phyloP scores from a whole-genome alignment of 768 basidiomycete genomes.

The Lentinula aciculospora region DNA sequence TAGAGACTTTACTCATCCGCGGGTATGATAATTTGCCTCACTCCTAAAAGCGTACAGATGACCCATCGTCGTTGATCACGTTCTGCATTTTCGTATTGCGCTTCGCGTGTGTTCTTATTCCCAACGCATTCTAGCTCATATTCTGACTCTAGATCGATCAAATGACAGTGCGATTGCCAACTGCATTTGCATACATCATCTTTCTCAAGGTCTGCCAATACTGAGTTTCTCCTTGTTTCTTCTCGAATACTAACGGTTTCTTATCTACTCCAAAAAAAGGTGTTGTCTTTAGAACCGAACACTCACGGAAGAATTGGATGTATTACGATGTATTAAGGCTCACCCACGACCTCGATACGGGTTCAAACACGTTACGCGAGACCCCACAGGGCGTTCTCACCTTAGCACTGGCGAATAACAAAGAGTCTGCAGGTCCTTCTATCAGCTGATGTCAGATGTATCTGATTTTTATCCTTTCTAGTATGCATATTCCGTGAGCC shows the following conservation, averaged over 20 bases:
- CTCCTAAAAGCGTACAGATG: background rate
- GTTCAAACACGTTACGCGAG: background rate
- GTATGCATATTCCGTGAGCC: background rate
- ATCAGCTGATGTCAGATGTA: background rate
- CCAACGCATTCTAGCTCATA: background rate
- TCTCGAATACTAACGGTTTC: background rate
- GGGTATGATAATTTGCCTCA: background rate
- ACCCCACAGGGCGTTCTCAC: background rate
- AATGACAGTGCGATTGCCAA: background rate
- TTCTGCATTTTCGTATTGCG: background rate
- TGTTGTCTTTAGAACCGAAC: background rate
- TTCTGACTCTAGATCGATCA: background rate
- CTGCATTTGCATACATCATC: background rate
- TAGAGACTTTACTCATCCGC: background rate
- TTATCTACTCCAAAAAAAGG: background rate
- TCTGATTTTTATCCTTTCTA: background rate
- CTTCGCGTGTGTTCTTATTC: background rate
- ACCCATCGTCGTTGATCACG: background rate
- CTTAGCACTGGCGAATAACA: background rate
- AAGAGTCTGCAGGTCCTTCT: background rate
- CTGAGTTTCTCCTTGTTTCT: background rate
- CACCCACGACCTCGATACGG: background rate
- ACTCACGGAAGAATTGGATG: background rate
- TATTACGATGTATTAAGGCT: background rate
- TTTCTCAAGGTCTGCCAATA: background rate